Evolutionary conservation across 2,329 filamentous ascomycete species (phyloP), one percentile per base, ranked within the genome.

Genomic region (Fusarium succisae): DNA sequence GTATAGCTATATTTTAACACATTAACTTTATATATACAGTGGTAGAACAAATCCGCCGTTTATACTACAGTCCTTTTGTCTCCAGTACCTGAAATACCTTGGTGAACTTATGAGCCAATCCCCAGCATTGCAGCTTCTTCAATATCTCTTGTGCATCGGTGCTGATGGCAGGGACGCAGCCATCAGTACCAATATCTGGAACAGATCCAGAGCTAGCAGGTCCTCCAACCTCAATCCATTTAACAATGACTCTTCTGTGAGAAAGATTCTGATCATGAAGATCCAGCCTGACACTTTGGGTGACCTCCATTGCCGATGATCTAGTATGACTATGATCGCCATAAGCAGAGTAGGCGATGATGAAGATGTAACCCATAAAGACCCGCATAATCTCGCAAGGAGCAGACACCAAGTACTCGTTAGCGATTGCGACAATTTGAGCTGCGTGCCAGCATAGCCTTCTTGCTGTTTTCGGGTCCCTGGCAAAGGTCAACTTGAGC

Each of bases 381-480:
- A 63, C 60, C 4, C 60, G 22, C 60, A 63, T 63, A 22, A 63
- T 63, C 17, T 63, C 60, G 53, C 60, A 63, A 18, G 60, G 60
- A 0, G 60, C 60, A 35, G 60, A 63, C 5, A 63, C 60, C 17
- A 63, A 9, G 5, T 63, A 63, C 1, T 63, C 60, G 14, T 63
- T 59, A 5, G 60, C 60, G 1, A 58, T 58, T 0, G 60, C 53
- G 4, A 63, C 60, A 1, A 63, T 63, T 3, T 63, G 60, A 1
- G 60, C 41, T 18, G 60, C 60, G 5, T 63, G 60, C 60, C 60
- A 63, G n/a, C 60, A 63, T 0, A 63, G 8, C 2, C 60, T 58
- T 15, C 60, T 39, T 39, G 60, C 51, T 12, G 60, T 63, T 7
- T 63, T 47, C 0, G 60, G 53, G 5, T 63, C 60, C 15, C 22